Evolutionary conservation across 2,329 filamentous ascomycete genomes (phyloP), one percentile per base, ranked within the genome.

Genomic region (Xylariaceae sp.): DNA sequence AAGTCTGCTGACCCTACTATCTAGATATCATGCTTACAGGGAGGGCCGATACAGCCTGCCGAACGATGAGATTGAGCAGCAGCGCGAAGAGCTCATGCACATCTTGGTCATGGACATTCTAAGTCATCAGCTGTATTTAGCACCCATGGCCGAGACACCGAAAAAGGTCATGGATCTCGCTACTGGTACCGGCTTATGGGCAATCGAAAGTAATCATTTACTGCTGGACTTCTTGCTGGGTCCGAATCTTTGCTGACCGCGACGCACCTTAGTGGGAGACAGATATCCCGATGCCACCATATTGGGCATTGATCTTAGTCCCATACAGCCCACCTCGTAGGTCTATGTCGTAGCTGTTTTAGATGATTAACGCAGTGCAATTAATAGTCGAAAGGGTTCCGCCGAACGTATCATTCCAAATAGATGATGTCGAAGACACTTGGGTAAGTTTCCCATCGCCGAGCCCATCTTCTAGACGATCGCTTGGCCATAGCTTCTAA

Each of bases 61-160:
- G 29, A 75, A 75, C 63, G 73, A 75, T 60, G 72, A 74, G 59
- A 58, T 64, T 6, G 73, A 75, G 65, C 70, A 75, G 66, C 69
- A 72, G 56, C 68, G 73, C 21, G 73, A 75, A 59, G 72, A 75
- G 45, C 69, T 75, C 64, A 73, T 74, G 64, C 72, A 75, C 58
- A 65, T 67, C 33, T 66, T 75, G 64, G 65, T 67, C 15, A 58
- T 70, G 60, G 65, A 71, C 59, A 62, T 75, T 24, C 67, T 70
- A 53, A 61, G 66, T 30, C 53, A 57, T 18, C 52, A 63, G 27
- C 44, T 57, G 15, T 61, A 52, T 50, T 42, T 62, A n/a, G 35
- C 61, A 18, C 59, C 59, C 26, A 53, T 64, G 52, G 8, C 43
- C 15, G 42, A 58, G 40, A 39, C 44, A 7, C 60, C 59, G 16